phyloP scores from a whole-genome alignment of 805 yeast genomes.

The Saccharomyces jurei region DNA sequence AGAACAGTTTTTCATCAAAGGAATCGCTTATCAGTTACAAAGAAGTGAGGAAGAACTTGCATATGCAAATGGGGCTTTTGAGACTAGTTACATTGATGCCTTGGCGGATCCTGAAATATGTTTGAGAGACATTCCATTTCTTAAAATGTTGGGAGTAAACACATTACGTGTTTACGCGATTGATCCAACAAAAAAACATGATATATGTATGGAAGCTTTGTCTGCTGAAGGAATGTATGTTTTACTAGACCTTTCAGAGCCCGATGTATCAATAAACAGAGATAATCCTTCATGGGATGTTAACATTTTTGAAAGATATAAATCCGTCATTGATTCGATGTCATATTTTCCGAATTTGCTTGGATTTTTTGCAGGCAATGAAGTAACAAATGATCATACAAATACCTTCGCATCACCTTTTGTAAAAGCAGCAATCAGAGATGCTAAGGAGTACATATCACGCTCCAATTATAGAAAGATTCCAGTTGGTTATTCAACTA shows the following conservation, averaged over 20 bases:
- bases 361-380: conserved; percentile 97
- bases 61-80: conserved; percentile 9
- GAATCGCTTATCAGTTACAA: conserved; percentile 80
- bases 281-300: conserved; percentile 72
- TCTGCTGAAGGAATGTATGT: conserved; percentile 87
- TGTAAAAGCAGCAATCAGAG: conserved; percentile 94
- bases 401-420: conserved; percentile 88
- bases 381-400: conserved; percentile 76
- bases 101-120: conserved; percentile 64
- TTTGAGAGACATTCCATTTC: conserved; percentile 74
- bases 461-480: conserved; percentile 55
- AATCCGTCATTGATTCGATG: conserved; percentile 72
- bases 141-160: conserved; percentile 61
- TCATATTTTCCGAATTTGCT: conserved; percentile 70
- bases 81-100: conserved; percentile 53
- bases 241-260: conserved; percentile 83
- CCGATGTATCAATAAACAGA: conserved; percentile 69
- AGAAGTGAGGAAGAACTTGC: conserved; percentile 32
- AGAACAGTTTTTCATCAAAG: conserved; percentile 77
- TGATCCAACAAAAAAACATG: conserved; percentile 64
- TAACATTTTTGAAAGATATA: conserved; percentile 66
- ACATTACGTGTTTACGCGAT: conserved; percentile 81
- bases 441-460: conserved; percentile 66
- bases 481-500: conserved; percentile 92
- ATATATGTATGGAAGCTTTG: conserved; percentile 65